phyloP scores from a whole-genome alignment of 2,329 filamentous ascomycete species.

The Cyphellophora attinorum region DNA sequence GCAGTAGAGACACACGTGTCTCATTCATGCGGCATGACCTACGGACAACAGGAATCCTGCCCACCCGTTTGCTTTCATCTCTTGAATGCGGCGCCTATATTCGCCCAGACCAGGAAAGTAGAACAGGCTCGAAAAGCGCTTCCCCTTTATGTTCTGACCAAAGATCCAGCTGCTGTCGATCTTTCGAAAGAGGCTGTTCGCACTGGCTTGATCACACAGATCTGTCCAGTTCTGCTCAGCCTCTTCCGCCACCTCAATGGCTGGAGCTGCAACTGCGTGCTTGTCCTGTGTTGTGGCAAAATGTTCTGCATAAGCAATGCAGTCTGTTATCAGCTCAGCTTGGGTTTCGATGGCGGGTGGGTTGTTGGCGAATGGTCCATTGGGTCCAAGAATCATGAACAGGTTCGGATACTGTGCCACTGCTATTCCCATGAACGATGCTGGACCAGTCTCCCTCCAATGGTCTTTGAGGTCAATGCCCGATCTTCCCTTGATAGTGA shows the following conservation, averaged over 20 bases:
- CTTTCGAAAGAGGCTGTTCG: conserved; percentile 38
- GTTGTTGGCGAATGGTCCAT: conserved; percentile 47
- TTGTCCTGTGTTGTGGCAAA: conserved; percentile 38
- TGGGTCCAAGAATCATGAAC: conserved; percentile 44
- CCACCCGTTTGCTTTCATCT: no score
- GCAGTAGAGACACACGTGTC: no score
- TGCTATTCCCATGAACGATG: conserved; percentile 31
- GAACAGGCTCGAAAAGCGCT: conserved; percentile 19
- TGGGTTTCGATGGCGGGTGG: conserved; percentile 46
- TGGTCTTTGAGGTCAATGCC: conserved; percentile 24
- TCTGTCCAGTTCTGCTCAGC: conserved; percentile 41
- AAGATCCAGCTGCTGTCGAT: conserved; percentile 34
- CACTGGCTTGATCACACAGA: conserved; percentile 24
- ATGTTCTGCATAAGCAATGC: conserved; percentile 7
- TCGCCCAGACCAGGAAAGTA: conserved; percentile 8
- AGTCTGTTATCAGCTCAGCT: conserved; percentile 36
- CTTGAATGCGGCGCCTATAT: no score
- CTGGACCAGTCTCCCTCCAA: conserved; percentile 25
- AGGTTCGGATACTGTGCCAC: conserved; percentile 36
- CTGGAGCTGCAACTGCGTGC: conserved; percentile 33
- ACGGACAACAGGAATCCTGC: no score
- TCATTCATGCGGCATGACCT: no score
- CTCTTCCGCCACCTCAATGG: conserved; percentile 39
- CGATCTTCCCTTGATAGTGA: conserved; percentile 30
- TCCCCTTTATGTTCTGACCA: conserved; percentile 46